Percentiles rank a stretch among this genome's conserved stretches.
Conservation (phyloP, 768 basidiomycete genomes). For the Leucocoprinus sp. region DNA sequence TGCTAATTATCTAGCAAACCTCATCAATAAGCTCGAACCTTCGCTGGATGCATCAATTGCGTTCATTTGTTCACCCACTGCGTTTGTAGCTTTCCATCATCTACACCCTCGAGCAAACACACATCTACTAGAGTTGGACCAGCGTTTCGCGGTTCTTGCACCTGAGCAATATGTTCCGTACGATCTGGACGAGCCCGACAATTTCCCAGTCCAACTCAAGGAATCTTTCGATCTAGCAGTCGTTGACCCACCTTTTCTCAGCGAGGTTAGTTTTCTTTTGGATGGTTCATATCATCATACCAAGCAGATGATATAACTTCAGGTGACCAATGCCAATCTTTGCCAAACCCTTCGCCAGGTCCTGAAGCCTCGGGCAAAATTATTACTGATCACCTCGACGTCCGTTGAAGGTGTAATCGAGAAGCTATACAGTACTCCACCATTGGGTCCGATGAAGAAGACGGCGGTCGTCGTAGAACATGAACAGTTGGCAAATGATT, state of each 20-base stretch:
- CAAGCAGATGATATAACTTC: not conserved
- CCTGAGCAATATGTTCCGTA: conserved; percentile 33
- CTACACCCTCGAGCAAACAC: conserved; percentile 24
- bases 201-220: conserved; percentile 25
- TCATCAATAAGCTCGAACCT: conserved; percentile 24
- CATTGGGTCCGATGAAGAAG: conserved; percentile 29
- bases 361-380: conserved; percentile 29
- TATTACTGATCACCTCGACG: conserved; percentile 32
- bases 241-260: conserved; percentile 39
- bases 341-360: conserved; percentile 30
- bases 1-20: conserved; percentile 28
- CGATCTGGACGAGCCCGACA: conserved; percentile 36
- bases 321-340: conserved; percentile 35
- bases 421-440: conserved; percentile 27
- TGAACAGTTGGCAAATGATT: conserved; percentile 32
- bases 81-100: conserved; percentile 40
- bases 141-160: conserved; percentile 32
- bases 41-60: conserved; percentile 26
- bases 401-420: conserved; percentile 27
- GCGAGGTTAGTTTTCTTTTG: conserved; percentile 27
- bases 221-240: conserved; percentile 30
- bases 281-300: not conserved
- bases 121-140: conserved; percentile 33
- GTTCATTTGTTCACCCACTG: conserved; percentile 40
- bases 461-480: conserved; percentile 29